Evolutionary conservation across 176 grass and related monocot species (phyloP).

Genomic region (Echinochloa phyllopogon): DNA sequence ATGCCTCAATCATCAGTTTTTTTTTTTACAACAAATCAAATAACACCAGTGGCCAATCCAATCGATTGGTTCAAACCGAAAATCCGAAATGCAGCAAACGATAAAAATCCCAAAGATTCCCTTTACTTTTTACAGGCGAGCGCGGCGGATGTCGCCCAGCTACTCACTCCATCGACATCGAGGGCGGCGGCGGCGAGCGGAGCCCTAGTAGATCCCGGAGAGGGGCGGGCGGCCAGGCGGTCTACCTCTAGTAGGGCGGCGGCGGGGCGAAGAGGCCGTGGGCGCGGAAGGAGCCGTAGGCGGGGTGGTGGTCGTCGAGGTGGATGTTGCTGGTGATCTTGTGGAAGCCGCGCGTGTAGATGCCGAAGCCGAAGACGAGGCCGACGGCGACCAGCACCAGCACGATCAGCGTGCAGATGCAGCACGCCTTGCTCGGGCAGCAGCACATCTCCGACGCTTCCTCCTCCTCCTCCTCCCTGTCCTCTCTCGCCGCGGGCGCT

Average conservation of each 20-base stretch:
- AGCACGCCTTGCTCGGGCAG: slow-evolving; percentile 85
- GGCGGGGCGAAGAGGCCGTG: slow-evolving; percentile 32
- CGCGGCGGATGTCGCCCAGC: not conserved
- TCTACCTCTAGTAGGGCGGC: slow-evolving; percentile 24
- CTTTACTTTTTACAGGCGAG: slow-evolving; percentile 24
- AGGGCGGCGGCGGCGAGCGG: not conserved
- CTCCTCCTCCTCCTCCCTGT: not conserved
- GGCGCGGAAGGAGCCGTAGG: slow-evolving; percentile 41
- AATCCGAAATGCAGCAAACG: not conserved
- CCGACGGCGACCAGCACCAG: slow-evolving; percentile 67
- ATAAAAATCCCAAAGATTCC: not conserved
- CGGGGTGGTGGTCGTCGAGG: slow-evolving; percentile 11
- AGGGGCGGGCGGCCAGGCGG: too few relatives aligned
- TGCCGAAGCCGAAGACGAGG: slow-evolving; percentile 82
- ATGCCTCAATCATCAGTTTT: not conserved
- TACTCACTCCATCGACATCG: not conserved
- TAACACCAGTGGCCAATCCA: not conserved
- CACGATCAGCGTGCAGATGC: slow-evolving; percentile 71
- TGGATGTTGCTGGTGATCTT: slow-evolving; percentile 67
- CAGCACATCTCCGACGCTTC: slow-evolving; percentile 63
- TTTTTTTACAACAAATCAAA: not conserved
- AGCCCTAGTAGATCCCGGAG: slow-evolving; percentile 20
- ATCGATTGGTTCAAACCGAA: slow-evolving; percentile 5
- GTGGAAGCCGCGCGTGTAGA: slow-evolving; percentile 84
- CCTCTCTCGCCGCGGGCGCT: not conserved